Evolutionary conservation across 2,329 filamentous ascomycete genomes (phyloP), one percentile per base, ranked within the genome.

Genomic region (Colletotrichum nymphaeae): DNA sequence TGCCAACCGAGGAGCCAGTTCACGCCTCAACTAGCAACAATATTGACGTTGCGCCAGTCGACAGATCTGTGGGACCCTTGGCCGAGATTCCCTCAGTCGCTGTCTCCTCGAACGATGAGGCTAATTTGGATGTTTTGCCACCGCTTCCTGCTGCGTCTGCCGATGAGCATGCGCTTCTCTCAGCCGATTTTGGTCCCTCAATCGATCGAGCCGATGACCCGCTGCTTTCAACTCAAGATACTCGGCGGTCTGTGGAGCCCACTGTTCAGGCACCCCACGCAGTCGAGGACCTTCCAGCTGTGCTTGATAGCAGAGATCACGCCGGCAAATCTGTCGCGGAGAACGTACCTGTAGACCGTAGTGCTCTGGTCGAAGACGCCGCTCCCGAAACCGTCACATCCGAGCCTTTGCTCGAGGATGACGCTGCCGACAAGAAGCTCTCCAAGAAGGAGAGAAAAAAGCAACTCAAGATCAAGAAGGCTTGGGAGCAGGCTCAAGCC

Each of bases 371-470:
- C 28, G 55, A 55, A 11, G 35, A 55, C 6, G 19, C 24, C 7
- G 42, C 26, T 11, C 46, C 59, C 28, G 53, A 63, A 19, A 26
- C 52, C 9, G 5, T n/a, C 5, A 22, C 35, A 14, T 22, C 56
- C 14, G 65, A 76, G 19, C 35, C 63, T 37, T 55, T 63, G 37
- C 22, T 32, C 16, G 70, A 73, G n/a, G 62, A 73, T 8, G 7
- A 32, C 22, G 14, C 67, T 3, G 16, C 42, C 12, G 56, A 65
- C 24, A 64, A 60, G 5, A 70, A 75, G 46, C 59, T 68, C 6
- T 72, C 71, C 28, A 78, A 79, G 71, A 79, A 79, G 66, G 72
- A 79, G 28, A 77, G 75, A 71, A 78, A 79, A 72, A 79, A 79
- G 67, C 67, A 53, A 30, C 46, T 53, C 14, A 63, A 63, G 46